Base-by-base conservation (phyloP, 139 green algal species). In the Chlorella sp. region DNA sequence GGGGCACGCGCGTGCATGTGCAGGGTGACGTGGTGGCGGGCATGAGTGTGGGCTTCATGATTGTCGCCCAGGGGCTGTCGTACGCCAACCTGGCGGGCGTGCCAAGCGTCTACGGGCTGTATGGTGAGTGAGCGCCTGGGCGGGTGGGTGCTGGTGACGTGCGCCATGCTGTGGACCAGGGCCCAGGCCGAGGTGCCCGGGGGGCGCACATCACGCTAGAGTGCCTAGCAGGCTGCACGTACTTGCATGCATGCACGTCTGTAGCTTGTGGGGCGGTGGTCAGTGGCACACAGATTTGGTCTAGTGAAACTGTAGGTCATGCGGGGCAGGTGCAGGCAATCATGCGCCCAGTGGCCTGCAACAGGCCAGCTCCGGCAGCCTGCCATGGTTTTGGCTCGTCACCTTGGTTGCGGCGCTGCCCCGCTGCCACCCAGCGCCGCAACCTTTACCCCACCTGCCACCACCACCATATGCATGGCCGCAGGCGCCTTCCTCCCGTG, bases 401-500 rank as follows among this genome's bases (percentile, higher is more conserved):
- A 31, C 23, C 29, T 27, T 70, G 5, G 27, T 35, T 22, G 2
- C 64, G 17, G 22, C 22, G 27, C 29, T 68, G 30, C 24, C 32
- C 5, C 33, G 27, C 5, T 3, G 14, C n/a, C 20, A 5, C n/a
- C 59, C 24, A 31, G 59, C n/a, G 5, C 20, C 26, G 14, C n/a
- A 5, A 10, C 26, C 14, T 30, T 30, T 5, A 2, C 31, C 27
- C 10, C 64, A 5, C 2, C 5, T 29, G 6, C 23, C 64, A 70
- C 17, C 31, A 97, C 97, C 74, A n/a, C n/a, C n/a, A n/a, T n/a
- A n/a, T n/a, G n/a, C n/a, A n/a, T n/a, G n/a, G n/a, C n/a, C n/a
- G n/a, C n/a, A n/a, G 87, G 88, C 20, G 88, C 88, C 2, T 96
- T 95, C 78, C 73, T 94, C 17, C 93, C 93, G 4, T 78, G 86